These are phyloP conservation scores for Zasmidium cellare DNA, from an alignment of 2,329 filamentous ascomycete genomes.

Conservation along the genomic window DNA sequence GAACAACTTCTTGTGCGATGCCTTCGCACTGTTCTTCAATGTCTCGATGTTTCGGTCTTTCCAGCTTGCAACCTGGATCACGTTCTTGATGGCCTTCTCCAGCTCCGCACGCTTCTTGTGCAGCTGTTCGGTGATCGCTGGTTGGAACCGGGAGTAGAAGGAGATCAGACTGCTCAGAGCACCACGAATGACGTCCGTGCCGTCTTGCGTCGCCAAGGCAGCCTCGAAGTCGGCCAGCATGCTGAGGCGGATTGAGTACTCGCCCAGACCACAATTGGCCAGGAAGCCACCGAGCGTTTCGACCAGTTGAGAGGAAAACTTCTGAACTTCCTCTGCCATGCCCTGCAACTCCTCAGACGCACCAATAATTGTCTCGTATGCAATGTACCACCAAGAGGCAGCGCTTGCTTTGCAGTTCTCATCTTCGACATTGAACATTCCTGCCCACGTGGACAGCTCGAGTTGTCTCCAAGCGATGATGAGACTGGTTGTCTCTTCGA, in stretches of 20 bases:
- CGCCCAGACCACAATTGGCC: slow-evolving; percentile 73
- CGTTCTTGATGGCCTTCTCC: slow-evolving; percentile 91
- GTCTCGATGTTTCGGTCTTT: slow-evolving; percentile 95
- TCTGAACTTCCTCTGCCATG: slow-evolving; percentile 42
- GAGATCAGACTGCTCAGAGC: slow-evolving; percentile 74
- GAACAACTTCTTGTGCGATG: slow-evolving; percentile 90
- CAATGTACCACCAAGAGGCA: slow-evolving; percentile 92
- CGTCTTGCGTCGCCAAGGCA: slow-evolving; percentile 66
- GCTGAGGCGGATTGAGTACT: slow-evolving; percentile 69
- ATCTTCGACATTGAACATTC: slow-evolving; percentile 80
- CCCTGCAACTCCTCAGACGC: slow-evolving; percentile 43
- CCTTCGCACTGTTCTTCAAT: slow-evolving; percentile 81
- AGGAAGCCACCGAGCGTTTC: slow-evolving; percentile 79
- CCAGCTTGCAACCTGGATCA: slow-evolving; percentile 94
- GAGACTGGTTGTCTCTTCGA: slow-evolving; percentile 75
- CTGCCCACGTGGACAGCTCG: slow-evolving; percentile 89
- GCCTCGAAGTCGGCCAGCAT: slow-evolving; percentile 63
- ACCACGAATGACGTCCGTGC: slow-evolving; percentile 49
- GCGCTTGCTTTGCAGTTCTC: slow-evolving; percentile 75
- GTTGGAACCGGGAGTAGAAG: slow-evolving; percentile 72
- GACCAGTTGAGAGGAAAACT: slow-evolving; percentile 69
- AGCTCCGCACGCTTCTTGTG: slow-evolving; percentile 67
- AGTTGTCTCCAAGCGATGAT: slow-evolving; percentile 88
- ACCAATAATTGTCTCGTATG: slow-evolving; percentile 84
- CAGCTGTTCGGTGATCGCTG: slow-evolving; percentile 64